These are phyloP conservation scores for Cercospora brassicicola DNA, from an alignment of 2,329 filamentous ascomycete species.

Conservation along the genomic window DNA sequence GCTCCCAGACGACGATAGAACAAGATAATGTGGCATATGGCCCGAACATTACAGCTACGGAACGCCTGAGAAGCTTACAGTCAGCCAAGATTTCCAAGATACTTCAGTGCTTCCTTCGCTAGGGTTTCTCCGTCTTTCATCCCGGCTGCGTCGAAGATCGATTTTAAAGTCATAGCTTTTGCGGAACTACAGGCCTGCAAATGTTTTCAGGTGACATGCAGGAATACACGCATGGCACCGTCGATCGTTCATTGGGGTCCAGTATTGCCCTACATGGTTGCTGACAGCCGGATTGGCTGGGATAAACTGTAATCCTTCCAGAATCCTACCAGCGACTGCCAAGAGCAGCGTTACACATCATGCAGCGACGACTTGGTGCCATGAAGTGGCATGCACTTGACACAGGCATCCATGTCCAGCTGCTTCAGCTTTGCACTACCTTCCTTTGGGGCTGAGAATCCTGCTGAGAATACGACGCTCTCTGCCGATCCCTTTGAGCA, in stretches of 20 bases:
- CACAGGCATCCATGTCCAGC: neutral
- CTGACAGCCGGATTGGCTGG: neutral
- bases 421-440: neutral
- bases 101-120: neutral
- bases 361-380: neutral
- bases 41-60: neutral
- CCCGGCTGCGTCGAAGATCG: neutral
- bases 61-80: neutral
- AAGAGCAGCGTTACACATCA: neutral
- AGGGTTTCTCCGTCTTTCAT: neutral
- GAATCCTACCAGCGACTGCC: neutral
- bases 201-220: neutral
- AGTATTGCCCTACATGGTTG: neutral
- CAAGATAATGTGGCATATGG: neutral
- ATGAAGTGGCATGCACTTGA: neutral
- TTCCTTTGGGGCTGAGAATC: neutral
- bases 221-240: neutral
- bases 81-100: neutral
- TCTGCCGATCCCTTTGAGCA: neutral
- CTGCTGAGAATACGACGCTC: neutral
- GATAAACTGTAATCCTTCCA: neutral
- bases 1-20: neutral
- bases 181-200: neutral
- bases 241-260: neutral
- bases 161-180: neutral